Evolutionary conservation across 148 eudicot species (phyloP).

Genomic region (Oxyria digyna): DNA sequence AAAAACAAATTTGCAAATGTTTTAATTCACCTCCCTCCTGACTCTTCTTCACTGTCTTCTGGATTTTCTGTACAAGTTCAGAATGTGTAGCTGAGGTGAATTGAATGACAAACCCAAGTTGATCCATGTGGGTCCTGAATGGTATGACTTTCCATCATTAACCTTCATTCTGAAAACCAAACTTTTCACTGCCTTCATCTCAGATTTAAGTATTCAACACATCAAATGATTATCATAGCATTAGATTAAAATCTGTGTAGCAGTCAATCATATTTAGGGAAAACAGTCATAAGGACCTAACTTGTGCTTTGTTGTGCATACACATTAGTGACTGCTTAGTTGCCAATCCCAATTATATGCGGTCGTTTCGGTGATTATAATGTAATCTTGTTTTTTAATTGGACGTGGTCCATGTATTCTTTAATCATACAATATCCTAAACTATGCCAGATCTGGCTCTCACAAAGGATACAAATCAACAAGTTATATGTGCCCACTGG

Average conservation of each 20-base stretch:
- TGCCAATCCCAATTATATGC: neutral
- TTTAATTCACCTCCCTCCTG: neutral
- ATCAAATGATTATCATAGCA: neutral
- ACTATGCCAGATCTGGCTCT: neutral
- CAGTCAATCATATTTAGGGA: neutral
- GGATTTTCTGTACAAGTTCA: neutral
- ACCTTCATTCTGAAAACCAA: neutral
- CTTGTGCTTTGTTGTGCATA: neutral
- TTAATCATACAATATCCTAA: neutral
- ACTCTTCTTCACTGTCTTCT: neutral
- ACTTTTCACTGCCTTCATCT: neutral
- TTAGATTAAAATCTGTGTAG: neutral
- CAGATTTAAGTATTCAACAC: neutral
- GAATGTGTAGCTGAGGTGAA: slow-evolving; percentile 3
- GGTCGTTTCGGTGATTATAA: neutral
- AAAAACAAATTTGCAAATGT: neutral
- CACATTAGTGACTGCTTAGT: neutral
- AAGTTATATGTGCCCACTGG: neutral
- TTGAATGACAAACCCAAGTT: slow-evolving; percentile 4
- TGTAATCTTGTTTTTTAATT: neutral
- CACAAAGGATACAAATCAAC: neutral
- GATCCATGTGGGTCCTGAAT: neutral
- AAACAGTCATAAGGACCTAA: neutral
- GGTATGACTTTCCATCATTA: neutral
- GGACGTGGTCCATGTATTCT: neutral